Conservation (phyloP, 345 rosid species). For the Syzygium oleosum region DNA sequence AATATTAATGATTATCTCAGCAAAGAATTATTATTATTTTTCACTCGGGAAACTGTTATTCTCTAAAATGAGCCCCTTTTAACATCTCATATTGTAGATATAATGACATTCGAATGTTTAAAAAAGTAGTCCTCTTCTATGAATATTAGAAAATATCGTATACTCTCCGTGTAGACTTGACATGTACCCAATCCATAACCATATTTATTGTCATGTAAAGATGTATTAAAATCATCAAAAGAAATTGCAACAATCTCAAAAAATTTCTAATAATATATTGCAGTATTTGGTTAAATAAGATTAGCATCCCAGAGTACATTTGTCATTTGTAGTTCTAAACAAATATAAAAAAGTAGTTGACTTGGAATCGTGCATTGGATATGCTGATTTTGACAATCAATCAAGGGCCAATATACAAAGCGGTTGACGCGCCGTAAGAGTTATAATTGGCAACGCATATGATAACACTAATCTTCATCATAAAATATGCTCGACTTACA, state of each 20-base stretch:
- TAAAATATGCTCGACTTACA: neutral
- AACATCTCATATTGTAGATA: neutral
- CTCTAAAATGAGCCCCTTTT: neutral
- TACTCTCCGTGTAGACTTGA: neutral
- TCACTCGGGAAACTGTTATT: neutral
- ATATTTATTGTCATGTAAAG: too few relatives aligned
- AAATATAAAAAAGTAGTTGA: neutral
- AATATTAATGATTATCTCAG: too few relatives aligned
- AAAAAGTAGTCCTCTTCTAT: neutral
- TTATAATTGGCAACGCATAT: neutral
- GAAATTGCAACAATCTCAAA: neutral
- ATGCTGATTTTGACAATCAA: neutral
- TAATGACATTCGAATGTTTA: neutral
- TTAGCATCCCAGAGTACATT: neutral
- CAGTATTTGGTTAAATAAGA: neutral
- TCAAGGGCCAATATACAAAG: neutral
- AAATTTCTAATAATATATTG: neutral
- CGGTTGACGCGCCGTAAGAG: neutral
- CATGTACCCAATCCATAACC: neutral
- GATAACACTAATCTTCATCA: too few relatives aligned
- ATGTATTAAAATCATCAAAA: neutral
- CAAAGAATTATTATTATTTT: neutral
- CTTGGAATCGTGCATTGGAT: neutral
- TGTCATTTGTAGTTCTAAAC: neutral
- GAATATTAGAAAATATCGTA: neutral